Base-by-base conservation (phyloP, 2,329 filamentous ascomycete species). In the Alternaria alternata region DNA sequence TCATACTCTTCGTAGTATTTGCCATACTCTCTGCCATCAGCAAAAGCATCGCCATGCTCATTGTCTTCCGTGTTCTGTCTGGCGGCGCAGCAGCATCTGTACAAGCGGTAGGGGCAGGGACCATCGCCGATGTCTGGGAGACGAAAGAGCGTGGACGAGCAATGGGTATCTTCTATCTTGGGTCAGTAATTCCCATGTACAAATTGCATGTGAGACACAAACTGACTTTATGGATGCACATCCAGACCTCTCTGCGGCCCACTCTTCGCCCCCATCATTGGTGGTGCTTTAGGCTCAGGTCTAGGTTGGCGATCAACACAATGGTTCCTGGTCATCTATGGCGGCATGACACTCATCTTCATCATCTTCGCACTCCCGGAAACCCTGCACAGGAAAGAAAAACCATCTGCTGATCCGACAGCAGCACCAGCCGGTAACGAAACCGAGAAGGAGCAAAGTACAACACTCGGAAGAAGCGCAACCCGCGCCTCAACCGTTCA, bases 81-180 rank as follows among this genome's bases (percentile, higher is more conserved):
- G 77, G 77, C 9, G 77, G 76, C 7, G 77, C 76, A 2, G 76
- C 77, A 3, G 77, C 77, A 1, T 73, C 69, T 1, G 77, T 79
- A 3, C 77, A 79, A 44, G 77, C 76, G 5, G 76, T 79, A 6
- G 77, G 77, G 3, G 77, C 76, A 14, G 77, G 77, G 1, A 77
- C 74, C 0, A 75, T 79, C 44, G 75, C 77, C 1, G 77, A 79
- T 59, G 72, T 79, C 4, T 79, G 77, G 77, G 75, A 79, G 34
- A 64, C 72, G 3, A 74, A 67, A 49, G 77, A 79, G 54, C 69
- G 77, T 8, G 77, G 77, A n/a, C 54, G 59, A 18, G 78, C 77
- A 2, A 78, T 80, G 76, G 75, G 78, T 0, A 61, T 79, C 16
- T 80, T 79, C 59, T 80, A 79, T 43, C 65, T 80, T 1, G 78